Evolutionary conservation across 345 rosid genomes (phyloP).

Genomic region (Hibiscus tridactylites): DNA sequence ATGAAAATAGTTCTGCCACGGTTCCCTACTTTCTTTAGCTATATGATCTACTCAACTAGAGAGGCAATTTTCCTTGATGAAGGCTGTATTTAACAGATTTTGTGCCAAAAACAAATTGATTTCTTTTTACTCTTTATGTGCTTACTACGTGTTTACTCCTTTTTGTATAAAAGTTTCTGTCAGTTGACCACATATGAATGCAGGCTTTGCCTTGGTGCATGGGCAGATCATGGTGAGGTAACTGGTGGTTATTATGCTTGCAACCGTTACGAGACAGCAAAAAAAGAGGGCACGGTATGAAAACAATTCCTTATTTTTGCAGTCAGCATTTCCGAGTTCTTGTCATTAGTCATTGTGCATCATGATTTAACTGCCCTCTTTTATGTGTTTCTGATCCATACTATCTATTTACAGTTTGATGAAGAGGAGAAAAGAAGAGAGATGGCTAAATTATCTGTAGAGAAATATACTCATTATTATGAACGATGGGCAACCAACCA

Average conservation of each 20-base stretch:
- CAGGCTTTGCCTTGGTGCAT: slow-evolving; percentile 77
- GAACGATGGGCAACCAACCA: slow-evolving; percentile 91
- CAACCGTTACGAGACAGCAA: slow-evolving; percentile 74
- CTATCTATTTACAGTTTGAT: slow-evolving; percentile 39
- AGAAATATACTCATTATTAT: slow-evolving; percentile 83
- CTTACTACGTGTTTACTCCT: background rate
- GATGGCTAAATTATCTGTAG: slow-evolving; percentile 82
- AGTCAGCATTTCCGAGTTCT: background rate
- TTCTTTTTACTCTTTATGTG: background rate
- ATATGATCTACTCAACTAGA: background rate
- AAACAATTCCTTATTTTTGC: background rate
- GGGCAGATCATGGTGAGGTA: slow-evolving; percentile 78
- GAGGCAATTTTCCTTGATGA: background rate
- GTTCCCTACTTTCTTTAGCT: background rate
- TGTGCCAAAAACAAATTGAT: background rate
- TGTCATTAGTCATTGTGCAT: background rate
- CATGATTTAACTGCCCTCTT: background rate
- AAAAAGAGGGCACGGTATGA: slow-evolving; percentile 77
- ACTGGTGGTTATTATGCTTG: slow-evolving; percentile 84
- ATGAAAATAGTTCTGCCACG: background rate
- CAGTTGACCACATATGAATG: slow-evolving; percentile 18
- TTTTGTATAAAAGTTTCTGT: background rate
- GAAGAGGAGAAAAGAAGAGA: slow-evolving; percentile 76
- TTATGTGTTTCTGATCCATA: background rate
- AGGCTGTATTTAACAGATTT: background rate